Percentiles rank a stretch among this genome's conserved stretches.
These are phyloP conservation scores for Cenococcum geophilum DNA, from an alignment of 495 filamentous ascomycete species.

Conservation along the genomic window DNA sequence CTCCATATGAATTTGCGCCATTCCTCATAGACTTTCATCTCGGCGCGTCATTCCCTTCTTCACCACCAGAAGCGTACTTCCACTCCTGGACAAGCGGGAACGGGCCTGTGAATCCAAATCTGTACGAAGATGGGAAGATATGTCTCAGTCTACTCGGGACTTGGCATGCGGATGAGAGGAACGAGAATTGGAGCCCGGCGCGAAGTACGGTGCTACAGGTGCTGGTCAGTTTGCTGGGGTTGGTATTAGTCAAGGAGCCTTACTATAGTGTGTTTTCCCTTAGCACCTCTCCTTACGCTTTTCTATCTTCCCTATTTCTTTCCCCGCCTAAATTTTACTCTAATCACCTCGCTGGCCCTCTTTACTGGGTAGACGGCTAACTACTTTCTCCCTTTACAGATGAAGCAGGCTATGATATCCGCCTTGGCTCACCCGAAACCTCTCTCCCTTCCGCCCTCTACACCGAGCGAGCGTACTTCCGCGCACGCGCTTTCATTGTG, in stretches of 20 bases:
- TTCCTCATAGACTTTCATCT: conserved; percentile 56
- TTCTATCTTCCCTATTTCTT: neutral
- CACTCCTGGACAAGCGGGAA: conserved; percentile 51
- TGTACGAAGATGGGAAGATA: conserved; percentile 58
- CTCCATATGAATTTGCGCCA: conserved; percentile 57
- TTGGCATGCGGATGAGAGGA: conserved; percentile 48
- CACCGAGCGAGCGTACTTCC: conserved; percentile 51
- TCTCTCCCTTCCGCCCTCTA: conserved; percentile 47
- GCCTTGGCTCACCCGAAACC: conserved; percentile 42
- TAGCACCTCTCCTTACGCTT: neutral
- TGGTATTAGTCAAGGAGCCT: conserved; percentile 55
- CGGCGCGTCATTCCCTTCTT: conserved; percentile 42
- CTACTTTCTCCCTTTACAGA: conserved; percentile 39
- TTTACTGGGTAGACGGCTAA: no score
- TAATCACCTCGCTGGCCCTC: no score
- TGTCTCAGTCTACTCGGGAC: conserved; percentile 57
- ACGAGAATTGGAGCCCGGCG: conserved; percentile 50
- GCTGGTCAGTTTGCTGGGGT: conserved; percentile 53
- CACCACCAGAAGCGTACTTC: conserved; percentile 49
- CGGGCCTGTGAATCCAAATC: conserved; percentile 55
- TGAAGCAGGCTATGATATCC: conserved; percentile 53
- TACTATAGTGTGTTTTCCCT: conserved; percentile 51
- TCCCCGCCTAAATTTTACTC: no score
- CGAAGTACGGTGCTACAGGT: conserved; percentile 53
- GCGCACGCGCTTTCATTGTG: conserved; percentile 49